A percentile compares a stretch with the other conserved stretches of the same genome.
These are phyloP conservation scores for Metschnikowia noctiluminum DNA, from an alignment of 805 yeast species.

Conservation along the genomic window DNA sequence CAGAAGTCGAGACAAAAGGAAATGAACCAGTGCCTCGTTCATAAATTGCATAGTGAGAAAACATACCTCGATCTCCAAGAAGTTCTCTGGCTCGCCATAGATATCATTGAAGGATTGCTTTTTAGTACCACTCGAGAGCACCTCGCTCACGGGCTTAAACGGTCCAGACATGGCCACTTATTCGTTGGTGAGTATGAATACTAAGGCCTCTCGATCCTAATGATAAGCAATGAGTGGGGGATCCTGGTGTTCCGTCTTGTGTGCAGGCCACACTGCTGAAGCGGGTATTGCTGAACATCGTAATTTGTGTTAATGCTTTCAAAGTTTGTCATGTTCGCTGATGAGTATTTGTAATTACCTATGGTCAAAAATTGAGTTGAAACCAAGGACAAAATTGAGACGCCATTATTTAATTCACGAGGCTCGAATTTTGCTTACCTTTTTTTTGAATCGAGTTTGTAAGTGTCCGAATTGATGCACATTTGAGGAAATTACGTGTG, in stretches of 20 bases:
- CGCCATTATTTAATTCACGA: too few relatives aligned
- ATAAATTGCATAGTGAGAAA: background rate
- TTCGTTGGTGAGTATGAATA: background rate
- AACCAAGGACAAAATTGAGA: too few relatives aligned
- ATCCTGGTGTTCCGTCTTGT: background rate
- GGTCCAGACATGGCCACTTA: slow-evolving; percentile 28
- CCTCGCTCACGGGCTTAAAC: slow-evolving; percentile 43
- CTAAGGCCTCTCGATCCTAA: background rate
- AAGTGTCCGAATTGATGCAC: too few relatives aligned
- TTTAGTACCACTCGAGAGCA: slow-evolving; percentile 37
- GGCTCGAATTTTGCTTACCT: too few relatives aligned
- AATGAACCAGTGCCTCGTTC: background rate
- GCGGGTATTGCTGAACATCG: too few relatives aligned
- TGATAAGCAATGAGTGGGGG: background rate
- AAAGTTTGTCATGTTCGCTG: too few relatives aligned
- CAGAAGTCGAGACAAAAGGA: background rate
- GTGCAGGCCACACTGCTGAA: background rate
- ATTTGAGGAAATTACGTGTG: too few relatives aligned
- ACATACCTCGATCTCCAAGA: slow-evolving; percentile 82
- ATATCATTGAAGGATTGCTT: slow-evolving; percentile 71
- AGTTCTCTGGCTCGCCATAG: slow-evolving; percentile 93
- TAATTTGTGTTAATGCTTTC: too few relatives aligned
- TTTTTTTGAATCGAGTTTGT: too few relatives aligned
- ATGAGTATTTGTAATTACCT: too few relatives aligned
- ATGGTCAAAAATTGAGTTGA: too few relatives aligned